Evolutionary conservation across 2,329 filamentous ascomycete species (phyloP), one percentile per base, ranked within the genome.

Genomic region (Thielaviopsis musarum): DNA sequence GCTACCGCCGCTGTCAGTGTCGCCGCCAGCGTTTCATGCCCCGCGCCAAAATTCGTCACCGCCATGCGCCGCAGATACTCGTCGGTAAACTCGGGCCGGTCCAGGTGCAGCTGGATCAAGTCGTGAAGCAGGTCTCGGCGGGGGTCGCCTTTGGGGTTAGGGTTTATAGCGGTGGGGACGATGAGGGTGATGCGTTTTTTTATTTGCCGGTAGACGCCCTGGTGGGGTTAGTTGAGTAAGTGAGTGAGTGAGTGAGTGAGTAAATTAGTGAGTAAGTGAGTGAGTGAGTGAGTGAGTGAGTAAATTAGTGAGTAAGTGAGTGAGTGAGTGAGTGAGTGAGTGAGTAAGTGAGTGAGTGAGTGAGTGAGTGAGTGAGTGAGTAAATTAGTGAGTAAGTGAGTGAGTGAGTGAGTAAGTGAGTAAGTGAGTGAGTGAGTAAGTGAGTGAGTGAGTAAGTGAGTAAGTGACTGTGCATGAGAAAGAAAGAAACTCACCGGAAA

Each of bases 31-130:
- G 77, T 80, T 64, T 80, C 77, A 61, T 80, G 77, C 0, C 77
- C 77, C 1, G 77, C 77, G 12, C 77, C 77, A 63, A 80, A 79
- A 62, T 80, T 80, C 1, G 77, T 79, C 2, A 78, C 69, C 2
- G 75, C 75, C 70, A 79, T 75, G 28, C 77, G 74, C 2, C 73
- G 72, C 10, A 80, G 70, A 57, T 79, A 79, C 0, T 64, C 66
- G 26, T 75, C 72, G 0, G 65, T 74, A 61, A 80, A 79, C 5
- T 72, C 72, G 0, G 75, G 72, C 21, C 71, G 74, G 4, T 71
- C 67, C 15, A 68, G 67, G 64, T 78, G 74, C 0, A 79, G 67
- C 24, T 70, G 67, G 15, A 80, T 73, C 1, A 80, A 64, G 60
- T 79, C 76, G 2, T 68, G 65, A 0, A 78, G 66, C 0, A 80